These are phyloP conservation scores for Datisca glomerata DNA, from an alignment of 306 rosid species.

Conservation along the genomic window DNA sequence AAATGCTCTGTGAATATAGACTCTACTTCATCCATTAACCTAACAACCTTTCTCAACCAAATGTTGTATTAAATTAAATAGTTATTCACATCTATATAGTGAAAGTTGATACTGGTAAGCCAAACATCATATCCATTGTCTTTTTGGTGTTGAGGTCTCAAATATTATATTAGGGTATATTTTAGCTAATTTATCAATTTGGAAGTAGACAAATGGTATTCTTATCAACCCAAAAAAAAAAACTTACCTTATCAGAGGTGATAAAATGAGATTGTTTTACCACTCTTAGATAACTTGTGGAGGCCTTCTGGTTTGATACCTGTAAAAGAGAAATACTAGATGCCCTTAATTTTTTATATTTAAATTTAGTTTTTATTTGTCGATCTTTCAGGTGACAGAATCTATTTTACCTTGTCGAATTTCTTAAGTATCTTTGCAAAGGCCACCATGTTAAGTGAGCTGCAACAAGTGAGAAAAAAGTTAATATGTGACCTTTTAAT, in stretches of 20 bases:
- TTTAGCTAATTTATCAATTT: too few relatives aligned
- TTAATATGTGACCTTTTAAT: too few relatives aligned
- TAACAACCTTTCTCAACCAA: too few relatives aligned
- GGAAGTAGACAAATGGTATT: neutral
- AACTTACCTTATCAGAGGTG: slow-evolving; percentile 74
- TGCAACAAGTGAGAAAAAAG: slow-evolving; percentile 23
- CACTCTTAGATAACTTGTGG: slow-evolving; percentile 50
- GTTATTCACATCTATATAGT: too few relatives aligned
- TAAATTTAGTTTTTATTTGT: too few relatives aligned
- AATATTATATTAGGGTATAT: too few relatives aligned
- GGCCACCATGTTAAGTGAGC: slow-evolving; percentile 73
- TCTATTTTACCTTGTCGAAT: slow-evolving; percentile 67
- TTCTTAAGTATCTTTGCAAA: slow-evolving; percentile 79
- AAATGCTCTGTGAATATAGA: slow-evolving; percentile 84
- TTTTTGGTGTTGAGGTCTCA: slow-evolving; percentile 73
- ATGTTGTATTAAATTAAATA: too few relatives aligned
- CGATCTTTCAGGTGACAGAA: neutral
- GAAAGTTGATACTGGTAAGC: too few relatives aligned
- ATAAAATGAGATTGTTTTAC: slow-evolving; percentile 77
- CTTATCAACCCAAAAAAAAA: too few relatives aligned
- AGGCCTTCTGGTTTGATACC: slow-evolving; percentile 81
- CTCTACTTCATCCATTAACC: slow-evolving; percentile 96
- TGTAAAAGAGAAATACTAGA: slow-evolving; percentile 7
- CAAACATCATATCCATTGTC: too few relatives aligned
- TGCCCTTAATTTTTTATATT: neutral